Evolutionary conservation across 2,329 filamentous ascomycete genomes (phyloP).

Genomic region (Setomelanomma holmii): DNA sequence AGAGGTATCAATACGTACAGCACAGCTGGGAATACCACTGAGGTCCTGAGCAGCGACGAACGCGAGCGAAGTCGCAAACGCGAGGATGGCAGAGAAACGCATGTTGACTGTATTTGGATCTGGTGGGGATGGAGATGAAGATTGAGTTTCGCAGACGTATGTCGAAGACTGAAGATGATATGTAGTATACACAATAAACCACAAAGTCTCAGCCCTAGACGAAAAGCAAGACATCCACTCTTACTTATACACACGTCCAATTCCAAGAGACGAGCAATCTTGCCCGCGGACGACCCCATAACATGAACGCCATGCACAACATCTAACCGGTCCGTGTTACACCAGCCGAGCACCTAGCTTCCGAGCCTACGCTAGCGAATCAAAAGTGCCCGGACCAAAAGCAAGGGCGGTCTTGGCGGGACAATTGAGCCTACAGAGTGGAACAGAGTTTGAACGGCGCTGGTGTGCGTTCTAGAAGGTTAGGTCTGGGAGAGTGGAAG

Average conservation of each 20-base stretch:
- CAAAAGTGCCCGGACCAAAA: not conserved
- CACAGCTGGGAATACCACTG: conserved; percentile 38
- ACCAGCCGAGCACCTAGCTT: not conserved
- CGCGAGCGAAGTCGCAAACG: conserved; percentile 35
- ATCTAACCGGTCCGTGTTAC: not conserved
- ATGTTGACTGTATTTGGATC: conserved; percentile 35
- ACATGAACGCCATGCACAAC: not conserved
- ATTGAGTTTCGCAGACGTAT: not conserved
- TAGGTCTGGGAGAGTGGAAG: too few relatives aligned
- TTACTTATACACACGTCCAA: too few relatives aligned
- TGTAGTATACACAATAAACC: too few relatives aligned
- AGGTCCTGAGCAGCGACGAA: conserved; percentile 38
- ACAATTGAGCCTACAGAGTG: too few relatives aligned
- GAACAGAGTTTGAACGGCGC: too few relatives aligned
- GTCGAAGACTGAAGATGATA: too few relatives aligned
- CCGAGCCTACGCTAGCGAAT: not conserved
- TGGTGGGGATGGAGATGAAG: not conserved
- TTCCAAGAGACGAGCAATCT: too few relatives aligned
- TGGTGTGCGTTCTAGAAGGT: not conserved
- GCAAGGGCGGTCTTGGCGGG: not conserved
- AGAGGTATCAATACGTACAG: conserved; percentile 46
- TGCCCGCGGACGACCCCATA: too few relatives aligned
- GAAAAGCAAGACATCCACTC: too few relatives aligned
- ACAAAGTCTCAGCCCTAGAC: too few relatives aligned
- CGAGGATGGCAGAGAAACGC: conserved; percentile 40